Percentiles rank a stretch among this genome's conserved stretches.
Evolutionary conservation across 1,284 basidiomycete genomes (phyloP).

Genomic region (Takashimella koratensis): DNA sequence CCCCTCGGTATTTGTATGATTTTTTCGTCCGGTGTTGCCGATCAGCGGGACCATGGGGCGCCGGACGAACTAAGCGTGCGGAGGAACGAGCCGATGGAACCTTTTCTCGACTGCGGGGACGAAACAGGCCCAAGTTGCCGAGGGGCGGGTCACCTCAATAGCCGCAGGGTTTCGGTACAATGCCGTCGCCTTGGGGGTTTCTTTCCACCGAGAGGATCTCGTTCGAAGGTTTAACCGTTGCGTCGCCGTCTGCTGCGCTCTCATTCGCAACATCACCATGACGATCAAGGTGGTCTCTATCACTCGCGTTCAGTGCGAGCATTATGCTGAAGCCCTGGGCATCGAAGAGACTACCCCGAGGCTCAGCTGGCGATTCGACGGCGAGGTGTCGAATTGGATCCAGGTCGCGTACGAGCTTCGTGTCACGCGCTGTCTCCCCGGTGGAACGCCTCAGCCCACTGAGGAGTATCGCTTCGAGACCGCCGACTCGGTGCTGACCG

Average conservation of each 20-base stretch:
- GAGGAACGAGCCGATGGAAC: not conserved
- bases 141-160: not conserved
- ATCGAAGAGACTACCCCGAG: slow-evolving; percentile 2
- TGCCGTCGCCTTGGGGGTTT: not conserved
- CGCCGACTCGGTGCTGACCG: slow-evolving; percentile 21
- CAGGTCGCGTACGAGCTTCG: slow-evolving; percentile 9
- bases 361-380: slow-evolving; percentile 9
- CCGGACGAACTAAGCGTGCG: not conserved
- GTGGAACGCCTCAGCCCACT: not conserved
- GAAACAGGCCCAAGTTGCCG: not conserved
- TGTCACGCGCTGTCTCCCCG: not conserved
- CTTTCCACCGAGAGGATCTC: not conserved
- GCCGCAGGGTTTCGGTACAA: not conserved
- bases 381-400: slow-evolving; percentile 4
- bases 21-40: not conserved
- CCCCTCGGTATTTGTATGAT: not conserved
- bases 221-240: too few relatives aligned
- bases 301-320: not conserved
- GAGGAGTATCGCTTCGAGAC: slow-evolving; percentile 15
- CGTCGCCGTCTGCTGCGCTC: too few relatives aligned
- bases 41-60: too few relatives aligned
- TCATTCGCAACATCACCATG: slow-evolving; percentile 2
- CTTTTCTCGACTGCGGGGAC: not conserved
- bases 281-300: slow-evolving; percentile 12
- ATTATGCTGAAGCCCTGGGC: not conserved